Base-by-base conservation (phyloP, 495 filamentous ascomycete species). In the Hypoxylon rickii region DNA sequence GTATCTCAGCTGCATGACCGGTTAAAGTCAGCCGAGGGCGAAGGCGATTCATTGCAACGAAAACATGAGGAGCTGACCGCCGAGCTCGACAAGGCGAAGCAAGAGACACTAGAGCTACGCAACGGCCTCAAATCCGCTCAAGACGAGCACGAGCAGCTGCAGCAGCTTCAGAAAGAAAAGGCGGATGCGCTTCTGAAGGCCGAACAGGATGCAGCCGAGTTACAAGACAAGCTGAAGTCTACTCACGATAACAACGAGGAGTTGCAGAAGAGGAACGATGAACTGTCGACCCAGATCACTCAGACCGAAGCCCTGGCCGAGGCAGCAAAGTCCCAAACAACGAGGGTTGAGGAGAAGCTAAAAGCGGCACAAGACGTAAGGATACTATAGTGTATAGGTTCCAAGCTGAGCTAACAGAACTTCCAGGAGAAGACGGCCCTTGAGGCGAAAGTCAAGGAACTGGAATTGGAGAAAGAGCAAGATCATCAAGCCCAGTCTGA, bases 281-380 rank as follows among this genome's bases (percentile, higher is more conserved):
- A 61, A 39, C 58, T 55, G 19, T 19, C 51, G 0, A 26, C 26
- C 19, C 44, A 51, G 15, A 55, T 61, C 26, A 51, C 58, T 7
- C 16, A 5, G 17, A 45, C 55, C 13, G 22, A 55, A 21, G 13
- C 24, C 4, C 22, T 55, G 33, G 45, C 7, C 5, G 51, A 63
- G 10, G 45, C 56, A 22, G 63, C 38, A 8, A 52, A 62, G 18
- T 43, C 54, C 6, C 53, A 59, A 48, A 55, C 58, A 49, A 60
- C 54, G 1, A 66, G 64, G 24, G 44, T 46, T 7, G 47, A 54
- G 21, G 53, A 55, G 19, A 62, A 58, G 4, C 36, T 55, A 5
- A 20, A 60, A 32, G 48, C 44, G 2, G 49, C 49, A 3, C 44
- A 63, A 32, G 32, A 43, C 29, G 59, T 63, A 54, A 37, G 59